Percentiles rank a stretch among this genome's conserved stretches.
phyloP scores from a whole-genome alignment of 805 yeast species.

The Yamadazyma tumulicola region DNA sequence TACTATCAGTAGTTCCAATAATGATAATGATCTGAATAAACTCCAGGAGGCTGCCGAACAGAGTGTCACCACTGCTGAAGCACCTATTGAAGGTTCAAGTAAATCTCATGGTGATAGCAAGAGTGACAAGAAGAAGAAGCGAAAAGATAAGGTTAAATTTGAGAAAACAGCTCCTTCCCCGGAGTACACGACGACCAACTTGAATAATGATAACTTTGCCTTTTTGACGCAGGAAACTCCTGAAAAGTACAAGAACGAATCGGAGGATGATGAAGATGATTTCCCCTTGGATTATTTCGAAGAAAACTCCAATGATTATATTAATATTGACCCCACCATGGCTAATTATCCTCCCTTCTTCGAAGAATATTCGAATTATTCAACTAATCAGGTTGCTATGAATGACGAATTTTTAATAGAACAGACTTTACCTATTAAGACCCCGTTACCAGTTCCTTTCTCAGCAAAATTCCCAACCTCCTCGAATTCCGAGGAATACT shows the following conservation, averaged over 20 bases:
- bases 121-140: not conserved
- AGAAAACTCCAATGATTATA: constrained; percentile 22
- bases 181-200: constrained; percentile 10
- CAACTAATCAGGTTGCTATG: constrained; percentile 26
- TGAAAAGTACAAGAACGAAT: constrained; percentile 43
- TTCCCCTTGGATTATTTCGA: constrained; percentile 66
- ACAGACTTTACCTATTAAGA: constrained; percentile 46
- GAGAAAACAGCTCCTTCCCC: constrained; percentile 5
- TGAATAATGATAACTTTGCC: constrained; percentile 14
- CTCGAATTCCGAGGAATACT: constrained; percentile 5
- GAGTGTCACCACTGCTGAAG: not conserved
- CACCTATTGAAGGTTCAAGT: not conserved
- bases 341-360: constrained; percentile 3
- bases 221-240: constrained; percentile 20
- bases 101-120: no score
- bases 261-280: constrained; percentile 54
- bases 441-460: constrained; percentile 20
- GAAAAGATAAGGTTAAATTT: constrained; percentile 5
- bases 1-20: constrained; percentile 1
- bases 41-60: not conserved
- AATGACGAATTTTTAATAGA: constrained; percentile 50
- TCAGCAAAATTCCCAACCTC: constrained; percentile 10
- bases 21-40: not conserved
- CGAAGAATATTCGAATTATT: constrained; percentile 18
- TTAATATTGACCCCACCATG: constrained; percentile 19